These are phyloP conservation scores for Telfairia occidentalis DNA, from an alignment of 331 rosid species.

Conservation along the genomic window DNA sequence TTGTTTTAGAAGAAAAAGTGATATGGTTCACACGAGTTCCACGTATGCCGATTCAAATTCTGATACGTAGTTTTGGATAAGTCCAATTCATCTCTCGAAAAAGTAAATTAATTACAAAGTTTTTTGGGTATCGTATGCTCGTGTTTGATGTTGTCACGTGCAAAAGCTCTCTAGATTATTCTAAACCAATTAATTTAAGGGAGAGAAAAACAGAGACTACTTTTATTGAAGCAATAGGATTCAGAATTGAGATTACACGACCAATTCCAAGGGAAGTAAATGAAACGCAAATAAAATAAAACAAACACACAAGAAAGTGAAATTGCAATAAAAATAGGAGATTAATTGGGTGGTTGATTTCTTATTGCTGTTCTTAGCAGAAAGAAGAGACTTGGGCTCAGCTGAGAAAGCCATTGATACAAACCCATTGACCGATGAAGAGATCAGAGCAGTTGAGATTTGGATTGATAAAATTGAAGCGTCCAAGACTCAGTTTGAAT, in stretches of 20 bases:
- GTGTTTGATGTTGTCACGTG: no score
- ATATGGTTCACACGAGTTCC: background rate
- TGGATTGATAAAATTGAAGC: conserved; percentile 24
- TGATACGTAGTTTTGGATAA: conserved; percentile 15
- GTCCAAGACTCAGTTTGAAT: background rate
- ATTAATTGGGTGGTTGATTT: no score
- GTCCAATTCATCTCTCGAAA: conserved; percentile 13
- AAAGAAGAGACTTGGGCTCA: background rate
- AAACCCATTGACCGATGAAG: conserved; percentile 33
- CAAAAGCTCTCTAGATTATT: background rate
- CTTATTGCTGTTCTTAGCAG: no score
- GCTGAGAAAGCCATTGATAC: conserved; percentile 14
- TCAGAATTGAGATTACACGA: background rate
- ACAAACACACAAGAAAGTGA: background rate
- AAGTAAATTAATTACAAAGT: background rate
- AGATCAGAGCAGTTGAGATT: conserved; percentile 23
- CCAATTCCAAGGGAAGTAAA: background rate
- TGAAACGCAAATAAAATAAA: background rate
- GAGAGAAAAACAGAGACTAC: background rate
- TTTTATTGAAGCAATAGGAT: background rate
- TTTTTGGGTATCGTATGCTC: conserved; percentile 26
- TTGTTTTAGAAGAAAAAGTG: background rate
- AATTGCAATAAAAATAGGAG: background rate
- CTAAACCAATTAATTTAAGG: background rate
- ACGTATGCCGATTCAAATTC: background rate